Conservation (phyloP, 2,329 filamentous ascomycete genomes). For the Plenodomus biglobosus region DNA sequence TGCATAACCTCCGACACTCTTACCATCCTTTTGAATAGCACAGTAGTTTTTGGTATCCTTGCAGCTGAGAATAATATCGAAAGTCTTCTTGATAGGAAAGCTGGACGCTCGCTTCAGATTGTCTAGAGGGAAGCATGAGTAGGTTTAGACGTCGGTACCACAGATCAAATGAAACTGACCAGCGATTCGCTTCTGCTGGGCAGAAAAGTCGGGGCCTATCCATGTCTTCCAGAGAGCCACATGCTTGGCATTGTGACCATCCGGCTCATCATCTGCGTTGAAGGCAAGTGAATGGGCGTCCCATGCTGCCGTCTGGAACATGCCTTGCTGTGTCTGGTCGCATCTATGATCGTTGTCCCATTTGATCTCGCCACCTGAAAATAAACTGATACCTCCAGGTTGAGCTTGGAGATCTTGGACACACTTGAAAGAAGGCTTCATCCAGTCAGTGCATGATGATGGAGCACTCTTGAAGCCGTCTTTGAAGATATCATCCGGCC, state of each 20-base stretch:
- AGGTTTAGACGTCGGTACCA: neutral
- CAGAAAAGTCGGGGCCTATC: constrained; percentile 10
- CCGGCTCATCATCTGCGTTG: constrained; percentile 5
- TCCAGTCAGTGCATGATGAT: constrained; percentile 7
- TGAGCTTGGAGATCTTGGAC: constrained; percentile 10
- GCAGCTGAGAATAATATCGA: constrained; percentile 12
- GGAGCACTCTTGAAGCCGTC: constrained; percentile 6
- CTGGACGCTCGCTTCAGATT: constrained; percentile 5
- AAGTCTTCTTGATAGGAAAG: neutral
- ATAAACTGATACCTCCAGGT: constrained; percentile 6
- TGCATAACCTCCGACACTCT: constrained; percentile 8
- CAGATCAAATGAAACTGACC: neutral
- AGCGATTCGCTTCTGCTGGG: constrained; percentile 7
- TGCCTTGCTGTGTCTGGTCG: constrained; percentile 4
- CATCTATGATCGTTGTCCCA: constrained; percentile 11
- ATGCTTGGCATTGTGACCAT: constrained; percentile 6
- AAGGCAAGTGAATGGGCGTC: constrained; percentile 8
- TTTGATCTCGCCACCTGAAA: constrained; percentile 12
- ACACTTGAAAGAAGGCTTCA: constrained; percentile 10
- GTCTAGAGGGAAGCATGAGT: neutral
- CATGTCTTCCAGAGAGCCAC: constrained; percentile 10
- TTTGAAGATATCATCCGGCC: constrained; percentile 4
- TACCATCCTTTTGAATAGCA: constrained; percentile 3
- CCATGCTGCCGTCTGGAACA: constrained; percentile 7
- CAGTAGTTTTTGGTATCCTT: constrained; percentile 7